phyloP scores from a whole-genome alignment of 1,284 basidiomycete genomes.

The Ganoderma meredithae region DNA sequence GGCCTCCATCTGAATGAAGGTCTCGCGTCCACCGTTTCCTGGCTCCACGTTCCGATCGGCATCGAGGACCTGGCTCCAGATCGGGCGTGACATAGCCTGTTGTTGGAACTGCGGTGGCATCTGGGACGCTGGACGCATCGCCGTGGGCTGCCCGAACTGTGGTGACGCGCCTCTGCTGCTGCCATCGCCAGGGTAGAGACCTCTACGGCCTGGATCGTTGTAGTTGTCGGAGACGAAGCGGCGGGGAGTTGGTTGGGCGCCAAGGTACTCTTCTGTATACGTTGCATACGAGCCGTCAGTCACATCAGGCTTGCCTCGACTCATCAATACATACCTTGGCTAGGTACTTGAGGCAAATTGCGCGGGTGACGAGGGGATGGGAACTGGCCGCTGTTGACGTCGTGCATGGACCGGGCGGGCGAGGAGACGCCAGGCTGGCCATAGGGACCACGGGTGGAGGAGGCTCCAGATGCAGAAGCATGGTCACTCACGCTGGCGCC shows the following conservation, averaged over 20 bases:
- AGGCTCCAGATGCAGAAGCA: conserved; percentile 36
- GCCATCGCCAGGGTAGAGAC: conserved; percentile 47
- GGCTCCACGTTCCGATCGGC: conserved; percentile 59
- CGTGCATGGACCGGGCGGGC: conserved; percentile 38
- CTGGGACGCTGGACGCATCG: conserved; percentile 41
- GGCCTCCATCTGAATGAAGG: conserved; percentile 86
- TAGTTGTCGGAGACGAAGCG: conserved; percentile 48
- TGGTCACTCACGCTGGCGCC: conserved; percentile 43
- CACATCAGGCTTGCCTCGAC: background rate
- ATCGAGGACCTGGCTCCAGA: conserved; percentile 90
- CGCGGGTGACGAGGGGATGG: conserved; percentile 46
- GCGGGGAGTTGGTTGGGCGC: conserved; percentile 37
- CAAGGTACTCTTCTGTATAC: conserved; percentile 40
- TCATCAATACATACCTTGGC: conserved; percentile 41
- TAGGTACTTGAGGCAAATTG: conserved; percentile 52
- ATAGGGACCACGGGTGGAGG: conserved; percentile 37
- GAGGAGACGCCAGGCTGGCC: conserved; percentile 39
- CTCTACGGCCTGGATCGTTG: conserved; percentile 46
- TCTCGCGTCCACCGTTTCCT: conserved; percentile 57
- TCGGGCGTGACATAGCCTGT: conserved; percentile 65
- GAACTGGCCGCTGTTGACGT: conserved; percentile 34
- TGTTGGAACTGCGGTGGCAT: conserved; percentile 31
- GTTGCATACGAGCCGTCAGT: conserved; percentile 12
- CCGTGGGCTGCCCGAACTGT: conserved; percentile 33
- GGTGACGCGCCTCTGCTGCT: conserved; percentile 56